phyloP scores from a whole-genome alignment of 1,284 basidiomycete genomes.

The Ustilago shanxiensis region DNA sequence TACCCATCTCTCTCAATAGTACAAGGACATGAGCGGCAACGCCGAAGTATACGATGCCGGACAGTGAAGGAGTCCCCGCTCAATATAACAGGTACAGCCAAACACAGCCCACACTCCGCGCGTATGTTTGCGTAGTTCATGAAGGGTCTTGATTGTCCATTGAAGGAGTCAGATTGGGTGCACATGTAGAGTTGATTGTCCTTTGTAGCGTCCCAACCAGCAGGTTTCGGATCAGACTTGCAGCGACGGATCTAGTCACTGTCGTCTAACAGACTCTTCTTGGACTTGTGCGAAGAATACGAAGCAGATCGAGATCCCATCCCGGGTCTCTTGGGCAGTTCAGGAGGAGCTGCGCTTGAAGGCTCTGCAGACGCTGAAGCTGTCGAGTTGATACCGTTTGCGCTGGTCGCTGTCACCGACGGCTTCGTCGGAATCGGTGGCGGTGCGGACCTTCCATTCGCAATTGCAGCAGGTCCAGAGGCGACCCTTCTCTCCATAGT shows the following conservation, averaged over 20 bases:
- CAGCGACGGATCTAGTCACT: slow-evolving; percentile 27
- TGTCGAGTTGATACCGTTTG: background rate
- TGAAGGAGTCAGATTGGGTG: background rate
- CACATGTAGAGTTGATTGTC: background rate
- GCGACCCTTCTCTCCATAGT: slow-evolving; percentile 30
- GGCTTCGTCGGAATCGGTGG: slow-evolving; percentile 50
- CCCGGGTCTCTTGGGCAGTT: slow-evolving; percentile 39
- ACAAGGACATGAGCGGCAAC: slow-evolving; percentile 54
- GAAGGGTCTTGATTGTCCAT: too few relatives aligned
- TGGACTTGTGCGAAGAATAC: slow-evolving; percentile 42
- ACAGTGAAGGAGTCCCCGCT: slow-evolving; percentile 24
- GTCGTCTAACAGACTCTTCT: slow-evolving; percentile 46
- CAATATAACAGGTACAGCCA: background rate
- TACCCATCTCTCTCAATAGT: slow-evolving; percentile 18
- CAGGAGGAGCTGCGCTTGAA: slow-evolving; percentile 29
- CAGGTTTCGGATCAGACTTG: too few relatives aligned
- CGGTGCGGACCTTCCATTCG: slow-evolving; percentile 22
- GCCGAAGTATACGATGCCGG: slow-evolving; percentile 54
- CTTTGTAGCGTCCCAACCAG: too few relatives aligned
- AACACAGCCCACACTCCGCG: background rate
- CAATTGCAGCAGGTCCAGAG: slow-evolving; percentile 25
- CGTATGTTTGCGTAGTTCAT: background rate
- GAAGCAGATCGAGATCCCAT: slow-evolving; percentile 45
- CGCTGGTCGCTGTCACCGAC: slow-evolving; percentile 1
- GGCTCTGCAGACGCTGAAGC: slow-evolving; percentile 1